Evolutionary conservation across 2,329 filamentous ascomycete genomes (phyloP).

Genomic region (Amauroascus niger): DNA sequence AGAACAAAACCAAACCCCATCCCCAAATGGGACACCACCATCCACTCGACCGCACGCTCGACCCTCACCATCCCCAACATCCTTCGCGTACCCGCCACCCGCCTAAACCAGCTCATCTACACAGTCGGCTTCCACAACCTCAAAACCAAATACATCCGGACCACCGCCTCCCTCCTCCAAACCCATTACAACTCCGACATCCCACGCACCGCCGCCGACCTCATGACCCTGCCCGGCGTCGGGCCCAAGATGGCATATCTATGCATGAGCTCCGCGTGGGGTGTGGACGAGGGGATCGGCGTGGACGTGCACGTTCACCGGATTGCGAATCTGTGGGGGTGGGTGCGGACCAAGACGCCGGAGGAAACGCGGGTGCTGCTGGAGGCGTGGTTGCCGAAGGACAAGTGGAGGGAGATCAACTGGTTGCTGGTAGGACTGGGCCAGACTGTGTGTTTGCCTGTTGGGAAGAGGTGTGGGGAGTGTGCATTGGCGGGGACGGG

Average conservation of each 20-base stretch:
- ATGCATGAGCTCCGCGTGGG: constrained; percentile 68
- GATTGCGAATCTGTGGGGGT: constrained; percentile 89
- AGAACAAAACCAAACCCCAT: neutral
- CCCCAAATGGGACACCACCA: constrained; percentile 14
- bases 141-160: constrained; percentile 77
- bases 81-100: constrained; percentile 56
- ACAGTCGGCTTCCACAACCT: constrained; percentile 91
- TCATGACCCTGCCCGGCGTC: constrained; percentile 72
- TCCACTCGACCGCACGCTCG: constrained; percentile 28
- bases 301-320: constrained; percentile 93
- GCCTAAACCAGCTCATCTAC: constrained; percentile 64
- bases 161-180: constrained; percentile 60
- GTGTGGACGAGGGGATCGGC: constrained; percentile 64
- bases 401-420: constrained; percentile 89
- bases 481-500: constrained; percentile 69
- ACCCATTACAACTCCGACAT: constrained; percentile 67
- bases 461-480: constrained; percentile 70
- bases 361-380: constrained; percentile 70
- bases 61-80: constrained; percentile 66
- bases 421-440: constrained; percentile 78
- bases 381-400: constrained; percentile 71
- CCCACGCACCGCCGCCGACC: constrained; percentile 63
- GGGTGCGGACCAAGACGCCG: constrained; percentile 70
- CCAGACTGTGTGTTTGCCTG: constrained; percentile 73
- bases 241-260: constrained; percentile 94